A percentile compares a stretch with the other conserved stretches of the same genome.
Evolutionary conservation across 306 rosid species (phyloP).

Genomic region (Glycine tomentella): DNA sequence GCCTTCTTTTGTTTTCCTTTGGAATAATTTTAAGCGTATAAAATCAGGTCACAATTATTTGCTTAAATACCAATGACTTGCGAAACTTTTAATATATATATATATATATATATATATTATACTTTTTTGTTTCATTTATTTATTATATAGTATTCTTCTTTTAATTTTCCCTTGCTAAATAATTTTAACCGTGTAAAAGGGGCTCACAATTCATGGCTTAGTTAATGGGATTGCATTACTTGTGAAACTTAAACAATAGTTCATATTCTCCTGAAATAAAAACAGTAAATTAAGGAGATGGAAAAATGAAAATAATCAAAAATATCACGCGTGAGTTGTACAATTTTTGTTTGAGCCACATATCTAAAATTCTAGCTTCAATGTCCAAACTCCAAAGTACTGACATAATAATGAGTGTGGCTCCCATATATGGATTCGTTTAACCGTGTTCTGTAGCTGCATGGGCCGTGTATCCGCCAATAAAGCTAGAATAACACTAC

Average conservation of each 20-base stretch:
- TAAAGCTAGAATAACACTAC: slow-evolving; percentile 11
- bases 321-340: slow-evolving; percentile 41
- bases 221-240: neutral
- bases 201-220: too few species aligned
- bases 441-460: slow-evolving; percentile 11
- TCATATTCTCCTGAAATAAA: neutral
- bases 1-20: neutral
- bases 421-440: slow-evolving; percentile 39
- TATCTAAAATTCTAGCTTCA: slow-evolving; percentile 35
- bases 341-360: slow-evolving; percentile 40
- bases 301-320: neutral
- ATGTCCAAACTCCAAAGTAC: slow-evolving; percentile 39
- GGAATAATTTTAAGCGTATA: neutral
- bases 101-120: too few species aligned
- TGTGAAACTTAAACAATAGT: neutral
- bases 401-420: slow-evolving; percentile 47
- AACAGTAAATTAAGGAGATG: neutral
- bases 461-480: slow-evolving; percentile 21
- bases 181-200: neutral
- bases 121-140: too few species aligned
- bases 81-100: neutral
- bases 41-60: neutral
- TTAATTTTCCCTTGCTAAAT: neutral
- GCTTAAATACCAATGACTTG: neutral
- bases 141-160: neutral